These are phyloP conservation scores for Mariannaea sp. DNA, from an alignment of 2,329 filamentous ascomycete genomes.

Conservation along the genomic window DNA sequence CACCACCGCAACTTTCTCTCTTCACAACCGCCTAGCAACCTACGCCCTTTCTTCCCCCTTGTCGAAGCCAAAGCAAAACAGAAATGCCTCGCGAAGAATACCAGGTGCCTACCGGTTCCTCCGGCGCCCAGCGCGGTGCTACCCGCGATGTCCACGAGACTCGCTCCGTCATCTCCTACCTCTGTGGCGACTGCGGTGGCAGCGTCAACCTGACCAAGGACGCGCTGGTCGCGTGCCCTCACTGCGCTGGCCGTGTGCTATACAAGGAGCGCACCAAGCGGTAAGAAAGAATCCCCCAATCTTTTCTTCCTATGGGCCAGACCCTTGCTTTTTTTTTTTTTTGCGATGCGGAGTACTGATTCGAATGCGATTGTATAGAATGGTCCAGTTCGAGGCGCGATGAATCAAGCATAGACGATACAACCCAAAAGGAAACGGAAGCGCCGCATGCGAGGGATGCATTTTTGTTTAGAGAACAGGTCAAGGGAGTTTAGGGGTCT, in stretches of 20 bases:
- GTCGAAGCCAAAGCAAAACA: no score
- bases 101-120: slow-evolving; percentile 66
- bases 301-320: no score
- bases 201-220: slow-evolving; percentile 49
- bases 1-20: not conserved
- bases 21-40: no score
- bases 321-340: not conserved
- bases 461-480: slow-evolving; percentile 24
- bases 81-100: slow-evolving; percentile 79
- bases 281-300: slow-evolving; percentile 69
- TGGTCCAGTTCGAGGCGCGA: slow-evolving; percentile 98
- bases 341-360: slow-evolving; percentile 15
- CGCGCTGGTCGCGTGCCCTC: slow-evolving; percentile 55
- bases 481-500: slow-evolving; percentile 35
- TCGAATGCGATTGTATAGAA: slow-evolving; percentile 57
- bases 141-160: slow-evolving; percentile 47
- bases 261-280: slow-evolving; percentile 98
- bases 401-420: slow-evolving; percentile 52
- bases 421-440: not conserved
- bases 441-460: not conserved
- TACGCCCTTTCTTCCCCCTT: slow-evolving; percentile 1
- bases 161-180: slow-evolving; percentile 46
- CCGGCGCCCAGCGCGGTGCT: slow-evolving; percentile 49
- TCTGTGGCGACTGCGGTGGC: slow-evolving; percentile 52
- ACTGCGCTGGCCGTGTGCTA: slow-evolving; percentile 88